Evolutionary conservation across 371 early-diverging fungal species (phyloP).

Genomic region (Mucor irregularis): DNA sequence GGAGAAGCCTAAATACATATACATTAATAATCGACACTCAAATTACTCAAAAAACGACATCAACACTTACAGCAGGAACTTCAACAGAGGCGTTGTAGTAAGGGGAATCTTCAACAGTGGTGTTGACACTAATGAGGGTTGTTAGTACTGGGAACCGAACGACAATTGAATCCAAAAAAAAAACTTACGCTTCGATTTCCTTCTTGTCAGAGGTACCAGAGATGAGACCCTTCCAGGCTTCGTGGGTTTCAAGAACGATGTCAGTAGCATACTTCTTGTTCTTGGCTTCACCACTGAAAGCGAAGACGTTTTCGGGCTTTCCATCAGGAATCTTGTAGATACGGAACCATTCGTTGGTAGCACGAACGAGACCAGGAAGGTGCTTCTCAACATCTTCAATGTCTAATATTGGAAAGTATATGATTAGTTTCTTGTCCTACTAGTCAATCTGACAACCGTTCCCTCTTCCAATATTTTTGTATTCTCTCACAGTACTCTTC

Average conservation of each 20-base stretch:
- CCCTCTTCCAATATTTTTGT: no score
- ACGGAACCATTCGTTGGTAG: slow-evolving; percentile 96
- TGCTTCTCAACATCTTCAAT: slow-evolving; percentile 94
- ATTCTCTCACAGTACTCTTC: background rate
- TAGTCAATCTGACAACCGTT: no score
- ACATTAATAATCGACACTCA: background rate
- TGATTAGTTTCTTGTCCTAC: background rate
- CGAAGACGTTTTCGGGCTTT: slow-evolving; percentile 95
- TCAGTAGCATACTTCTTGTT: slow-evolving; percentile 93
- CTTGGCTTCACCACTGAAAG: slow-evolving; percentile 94
- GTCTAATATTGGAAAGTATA: slow-evolving; percentile 39
- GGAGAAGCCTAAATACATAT: slow-evolving; percentile 27
- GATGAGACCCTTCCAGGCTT: slow-evolving; percentile 94
- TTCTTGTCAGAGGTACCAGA: slow-evolving; percentile 68
- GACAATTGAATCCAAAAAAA: background rate
- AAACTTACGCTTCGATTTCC: slow-evolving; percentile 66
- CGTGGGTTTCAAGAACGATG: slow-evolving; percentile 91
- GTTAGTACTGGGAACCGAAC: background rate
- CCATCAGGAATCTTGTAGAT: slow-evolving; percentile 98
- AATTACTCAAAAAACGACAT: no score
- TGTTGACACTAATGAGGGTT: slow-evolving; percentile 56
- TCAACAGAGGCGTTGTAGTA: slow-evolving; percentile 64
- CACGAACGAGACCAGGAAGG: slow-evolving; percentile 89
- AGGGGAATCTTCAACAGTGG: slow-evolving; percentile 72
- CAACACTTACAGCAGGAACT: slow-evolving; percentile 71